Conservation (phyloP, 345 rosid species). For the Toxicodendron radicans region DNA sequence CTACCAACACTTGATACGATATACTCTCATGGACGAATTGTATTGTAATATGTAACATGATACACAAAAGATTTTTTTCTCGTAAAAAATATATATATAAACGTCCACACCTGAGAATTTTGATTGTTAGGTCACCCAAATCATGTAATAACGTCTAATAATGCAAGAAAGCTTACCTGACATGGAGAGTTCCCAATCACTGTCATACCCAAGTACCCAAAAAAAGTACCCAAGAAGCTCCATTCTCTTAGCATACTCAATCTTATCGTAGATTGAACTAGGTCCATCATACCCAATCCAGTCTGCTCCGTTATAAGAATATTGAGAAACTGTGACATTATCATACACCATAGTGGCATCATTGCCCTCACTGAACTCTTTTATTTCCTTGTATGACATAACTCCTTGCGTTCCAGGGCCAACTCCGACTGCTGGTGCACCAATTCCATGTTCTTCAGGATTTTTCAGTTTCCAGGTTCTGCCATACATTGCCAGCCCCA, state of each 20-base stretch:
- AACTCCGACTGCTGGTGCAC: slow-evolving; percentile 27
- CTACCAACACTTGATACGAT: too few species aligned
- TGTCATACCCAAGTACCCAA: slow-evolving; percentile 31
- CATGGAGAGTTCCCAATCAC: slow-evolving; percentile 20
- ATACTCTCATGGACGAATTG: too few species aligned
- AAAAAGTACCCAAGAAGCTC: slow-evolving; percentile 33
- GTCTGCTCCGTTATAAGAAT: slow-evolving; percentile 16
- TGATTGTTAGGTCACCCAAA: too few species aligned
- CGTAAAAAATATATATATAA: too few species aligned
- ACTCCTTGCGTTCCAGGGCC: slow-evolving; percentile 23
- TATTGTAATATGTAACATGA: too few species aligned
- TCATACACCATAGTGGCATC: slow-evolving; percentile 23
- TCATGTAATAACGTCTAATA: too few species aligned
- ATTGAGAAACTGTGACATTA: slow-evolving; percentile 26
- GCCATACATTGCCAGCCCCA: slow-evolving; percentile 39
- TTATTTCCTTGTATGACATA: slow-evolving; percentile 14
- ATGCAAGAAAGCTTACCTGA: slow-evolving; percentile 9
- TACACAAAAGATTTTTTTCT: too few species aligned
- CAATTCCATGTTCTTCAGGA: slow-evolving; percentile 19
- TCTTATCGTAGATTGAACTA: slow-evolving; percentile 12
- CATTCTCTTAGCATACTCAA: slow-evolving; percentile 10
- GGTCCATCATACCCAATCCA: slow-evolving; percentile 38
- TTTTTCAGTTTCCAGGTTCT: slow-evolving; percentile 33
- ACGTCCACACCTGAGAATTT: too few species aligned
- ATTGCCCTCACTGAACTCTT: slow-evolving; percentile 17